phyloP scores from a whole-genome alignment of 805 yeast species.

The Hanseniaspora nectarophila region DNA sequence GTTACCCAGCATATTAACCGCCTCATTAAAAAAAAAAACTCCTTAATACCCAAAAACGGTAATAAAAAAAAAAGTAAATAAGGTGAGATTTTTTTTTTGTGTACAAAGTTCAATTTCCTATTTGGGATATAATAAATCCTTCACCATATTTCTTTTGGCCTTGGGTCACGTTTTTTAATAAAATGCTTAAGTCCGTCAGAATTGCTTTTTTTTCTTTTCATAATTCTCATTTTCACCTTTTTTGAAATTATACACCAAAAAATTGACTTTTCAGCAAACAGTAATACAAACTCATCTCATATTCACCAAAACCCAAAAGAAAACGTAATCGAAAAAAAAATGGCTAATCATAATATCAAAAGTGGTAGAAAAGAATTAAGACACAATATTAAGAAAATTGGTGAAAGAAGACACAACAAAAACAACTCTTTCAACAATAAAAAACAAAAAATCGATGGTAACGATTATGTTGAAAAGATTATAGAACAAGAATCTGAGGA shows the following conservation, averaged over 20 bases:
- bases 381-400: slow-evolving; percentile 36
- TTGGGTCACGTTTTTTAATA: too few species aligned
- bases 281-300: too few species aligned
- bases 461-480: slow-evolving; percentile 1
- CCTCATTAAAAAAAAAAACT: too few species aligned
- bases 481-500: slow-evolving; percentile 17
- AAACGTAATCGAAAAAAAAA: neutral
- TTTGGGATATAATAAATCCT: neutral
- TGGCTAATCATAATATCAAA: slow-evolving; percentile 21
- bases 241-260: too few species aligned
- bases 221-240: neutral
- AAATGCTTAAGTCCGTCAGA: neutral
- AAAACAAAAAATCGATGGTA: neutral
- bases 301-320: neutral
- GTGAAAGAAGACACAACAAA: slow-evolving; percentile 26
- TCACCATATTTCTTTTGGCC: too few species aligned
- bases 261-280: too few species aligned
- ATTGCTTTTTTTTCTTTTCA: slow-evolving; percentile 9
- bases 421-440: slow-evolving; percentile 18
- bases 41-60: too few species aligned
- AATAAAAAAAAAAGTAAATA: too few species aligned
- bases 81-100: too few species aligned
- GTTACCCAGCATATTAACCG: too few species aligned
- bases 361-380: slow-evolving; percentile 54
- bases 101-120: neutral